Percentiles rank a stretch among this genome's conserved stretches.
These are phyloP conservation scores for Aphelidium insulamus DNA, from an alignment of 371 early-diverging fungal species.

Conservation along the genomic window DNA sequence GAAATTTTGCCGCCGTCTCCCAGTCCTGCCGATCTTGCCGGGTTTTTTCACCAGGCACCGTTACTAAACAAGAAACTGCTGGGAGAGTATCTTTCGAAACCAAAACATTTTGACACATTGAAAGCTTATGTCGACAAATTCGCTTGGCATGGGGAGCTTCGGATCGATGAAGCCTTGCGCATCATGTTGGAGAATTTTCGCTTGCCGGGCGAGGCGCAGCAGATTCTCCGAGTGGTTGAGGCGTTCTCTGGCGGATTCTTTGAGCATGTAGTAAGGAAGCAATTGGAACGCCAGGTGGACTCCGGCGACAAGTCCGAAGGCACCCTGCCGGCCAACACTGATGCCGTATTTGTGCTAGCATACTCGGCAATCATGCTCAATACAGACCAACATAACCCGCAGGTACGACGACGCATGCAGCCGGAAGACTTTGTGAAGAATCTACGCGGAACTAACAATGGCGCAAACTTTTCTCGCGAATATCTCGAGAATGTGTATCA, in stretches of 20 bases:
- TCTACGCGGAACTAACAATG: conserved; percentile 49
- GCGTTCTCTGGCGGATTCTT: conserved; percentile 58
- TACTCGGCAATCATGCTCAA: conserved; percentile 82
- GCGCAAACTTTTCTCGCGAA: conserved; percentile 37
- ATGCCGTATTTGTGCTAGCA: conserved; percentile 56
- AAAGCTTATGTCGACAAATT: conserved; percentile 59
- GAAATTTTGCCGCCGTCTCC: too few species aligned
- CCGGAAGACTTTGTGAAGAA: conserved; percentile 66
- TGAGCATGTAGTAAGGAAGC: too few species aligned
- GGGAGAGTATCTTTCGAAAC: conserved; percentile 74
- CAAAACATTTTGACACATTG: conserved; percentile 46
- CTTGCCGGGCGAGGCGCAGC: conserved; percentile 82
- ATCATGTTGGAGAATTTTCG: conserved; percentile 62
- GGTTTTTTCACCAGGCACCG: conserved; percentile 44
- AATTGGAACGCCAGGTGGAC: too few species aligned
- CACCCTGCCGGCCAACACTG: conserved; percentile 33
- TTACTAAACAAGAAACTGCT: conserved; percentile 49
- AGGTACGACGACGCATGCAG: conserved; percentile 57
- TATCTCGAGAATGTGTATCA: conserved; percentile 49
- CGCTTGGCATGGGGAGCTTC: conserved; percentile 46
- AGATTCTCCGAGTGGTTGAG: conserved; percentile 75
- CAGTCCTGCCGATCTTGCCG: conserved; percentile 28
- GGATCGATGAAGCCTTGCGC: conserved; percentile 70
- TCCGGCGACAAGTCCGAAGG: too few species aligned
- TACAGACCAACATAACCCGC: conserved; percentile 81